phyloP scores from a whole-genome alignment of 1,139 yeast genomes.

The Magnusiomyces tetraspermus region DNA sequence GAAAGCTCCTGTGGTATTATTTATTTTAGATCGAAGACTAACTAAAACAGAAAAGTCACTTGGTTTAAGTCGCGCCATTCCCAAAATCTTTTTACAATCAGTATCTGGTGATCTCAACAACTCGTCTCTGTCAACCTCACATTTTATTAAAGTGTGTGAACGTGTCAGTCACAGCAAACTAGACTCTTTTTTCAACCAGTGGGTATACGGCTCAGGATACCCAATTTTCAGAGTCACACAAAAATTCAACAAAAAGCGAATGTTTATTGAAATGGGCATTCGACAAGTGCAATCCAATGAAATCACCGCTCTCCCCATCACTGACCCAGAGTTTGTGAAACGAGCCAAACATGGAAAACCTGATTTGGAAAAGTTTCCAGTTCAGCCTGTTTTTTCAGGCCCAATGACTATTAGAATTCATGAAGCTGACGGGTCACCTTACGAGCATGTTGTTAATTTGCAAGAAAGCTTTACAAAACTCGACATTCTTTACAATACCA shows the following conservation, averaged over 20 bases:
- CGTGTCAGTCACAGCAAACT: conserved; percentile 82
- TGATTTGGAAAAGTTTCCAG: conserved; percentile 20
- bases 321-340: conserved; percentile 33
- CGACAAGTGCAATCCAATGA: conserved; percentile 78
- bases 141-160: conserved; percentile 88
- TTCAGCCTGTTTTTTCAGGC: conserved; percentile 55
- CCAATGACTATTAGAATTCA: conserved; percentile 96
- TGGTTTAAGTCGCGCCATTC: conserved; percentile 84
- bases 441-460: conserved; percentile 90
- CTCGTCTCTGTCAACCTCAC: conserved; percentile 69
- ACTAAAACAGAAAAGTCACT: conserved; percentile 92
- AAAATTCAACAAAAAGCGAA: conserved; percentile 83
- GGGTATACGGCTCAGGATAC: conserved; percentile 86
- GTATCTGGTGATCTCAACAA: conserved; percentile 88
- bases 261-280: conserved; percentile 89
- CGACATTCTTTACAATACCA: conserved; percentile 91
- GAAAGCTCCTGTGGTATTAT: conserved; percentile 79
- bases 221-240: conserved; percentile 87
- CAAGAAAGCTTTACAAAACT: conserved; percentile 78
- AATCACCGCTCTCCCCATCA: conserved; percentile 33
- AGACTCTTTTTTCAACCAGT: conserved; percentile 78
- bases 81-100: conserved; percentile 84
- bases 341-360: conserved; percentile 32
- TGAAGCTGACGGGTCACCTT: conserved; percentile 99
- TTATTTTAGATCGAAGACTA: conserved; percentile 82